phyloP scores from a whole-genome alignment of 176 grass and related monocot genomes.

The Tuctoria greenei region DNA sequence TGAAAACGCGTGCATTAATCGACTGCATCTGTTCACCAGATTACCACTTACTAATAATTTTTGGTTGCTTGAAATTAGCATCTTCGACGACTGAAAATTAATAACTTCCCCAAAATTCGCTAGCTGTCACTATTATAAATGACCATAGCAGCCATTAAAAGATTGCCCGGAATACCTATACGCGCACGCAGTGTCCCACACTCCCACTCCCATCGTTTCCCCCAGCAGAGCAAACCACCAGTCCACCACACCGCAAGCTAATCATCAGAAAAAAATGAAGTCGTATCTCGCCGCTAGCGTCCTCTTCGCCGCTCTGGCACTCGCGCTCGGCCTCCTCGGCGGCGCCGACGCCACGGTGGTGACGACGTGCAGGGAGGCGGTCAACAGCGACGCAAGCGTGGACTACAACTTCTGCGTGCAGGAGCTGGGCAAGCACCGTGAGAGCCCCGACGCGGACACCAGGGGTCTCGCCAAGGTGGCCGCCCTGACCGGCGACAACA shows the following conservation, averaged over 20 bases:
- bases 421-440: conserved; percentile 43
- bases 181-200: background rate
- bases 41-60: no score
- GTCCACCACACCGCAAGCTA: background rate
- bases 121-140: no score
- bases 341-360: conserved; percentile 32
- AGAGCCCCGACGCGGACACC: conserved; percentile 40
- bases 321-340: background rate
- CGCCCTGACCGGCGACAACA: conserved; percentile 32
- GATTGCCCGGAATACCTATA: no score
- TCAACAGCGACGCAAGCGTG: conserved; percentile 35
- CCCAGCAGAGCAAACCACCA: background rate
- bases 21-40: background rate
- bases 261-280: background rate
- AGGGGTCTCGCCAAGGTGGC: conserved; percentile 62
- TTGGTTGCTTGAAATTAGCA: no score
- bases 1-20: no score
- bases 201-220: background rate
- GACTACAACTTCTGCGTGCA: conserved; percentile 52
- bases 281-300: background rate
- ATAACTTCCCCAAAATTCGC: no score
- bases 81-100: no score
- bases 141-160: no score
- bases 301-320: background rate
- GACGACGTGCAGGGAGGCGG: conserved; percentile 47